phyloP scores from a whole-genome alignment of 108 stramenopile genomes.

The Pseudonitzschia pungens region DNA sequence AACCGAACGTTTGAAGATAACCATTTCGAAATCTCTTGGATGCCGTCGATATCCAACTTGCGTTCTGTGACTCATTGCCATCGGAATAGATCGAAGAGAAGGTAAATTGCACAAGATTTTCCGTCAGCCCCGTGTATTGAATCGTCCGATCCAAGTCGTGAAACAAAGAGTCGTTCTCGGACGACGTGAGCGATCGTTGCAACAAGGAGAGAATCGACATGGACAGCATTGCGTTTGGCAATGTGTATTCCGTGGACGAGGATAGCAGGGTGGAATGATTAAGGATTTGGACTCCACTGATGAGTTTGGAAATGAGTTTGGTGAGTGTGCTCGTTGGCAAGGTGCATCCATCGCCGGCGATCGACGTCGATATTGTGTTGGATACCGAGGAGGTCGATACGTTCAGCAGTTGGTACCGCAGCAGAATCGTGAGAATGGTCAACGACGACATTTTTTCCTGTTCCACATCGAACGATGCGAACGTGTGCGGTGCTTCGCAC shows the following conservation, averaged over 20 bases:
- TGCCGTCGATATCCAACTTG: conserved; percentile 16
- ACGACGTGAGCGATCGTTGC: conserved; percentile 9
- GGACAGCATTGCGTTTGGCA: conserved; percentile 21
- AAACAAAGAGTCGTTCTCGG: not conserved
- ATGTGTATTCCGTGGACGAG: conserved; percentile 14
- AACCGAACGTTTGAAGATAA: conserved; percentile 5
- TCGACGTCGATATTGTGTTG: not conserved
- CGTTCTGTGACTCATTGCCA: not conserved
- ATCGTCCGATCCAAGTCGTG: conserved; percentile 17
- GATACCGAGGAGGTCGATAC: not conserved
- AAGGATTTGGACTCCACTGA: conserved; percentile 2
- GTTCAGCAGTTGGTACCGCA: not conserved
- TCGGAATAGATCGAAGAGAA: not conserved
- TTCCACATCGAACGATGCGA: not conserved
- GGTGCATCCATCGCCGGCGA: not conserved
- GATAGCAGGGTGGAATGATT: conserved; percentile 7
- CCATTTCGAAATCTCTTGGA: conserved; percentile 17
- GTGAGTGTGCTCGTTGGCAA: not conserved
- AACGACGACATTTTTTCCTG: not conserved
- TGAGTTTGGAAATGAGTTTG: conserved; percentile 15
- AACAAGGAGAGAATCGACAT: conserved; percentile 26
- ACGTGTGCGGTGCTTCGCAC: not conserved
- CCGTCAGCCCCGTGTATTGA: conserved; percentile 26
- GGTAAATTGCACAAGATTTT: conserved; percentile 19
- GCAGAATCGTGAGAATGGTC: not conserved